A percentile compares a stretch with the other conserved stretches of the same genome.
phyloP scores from a whole-genome alignment of 2,329 filamentous ascomycete genomes.

The Xylaria sp. region DNA sequence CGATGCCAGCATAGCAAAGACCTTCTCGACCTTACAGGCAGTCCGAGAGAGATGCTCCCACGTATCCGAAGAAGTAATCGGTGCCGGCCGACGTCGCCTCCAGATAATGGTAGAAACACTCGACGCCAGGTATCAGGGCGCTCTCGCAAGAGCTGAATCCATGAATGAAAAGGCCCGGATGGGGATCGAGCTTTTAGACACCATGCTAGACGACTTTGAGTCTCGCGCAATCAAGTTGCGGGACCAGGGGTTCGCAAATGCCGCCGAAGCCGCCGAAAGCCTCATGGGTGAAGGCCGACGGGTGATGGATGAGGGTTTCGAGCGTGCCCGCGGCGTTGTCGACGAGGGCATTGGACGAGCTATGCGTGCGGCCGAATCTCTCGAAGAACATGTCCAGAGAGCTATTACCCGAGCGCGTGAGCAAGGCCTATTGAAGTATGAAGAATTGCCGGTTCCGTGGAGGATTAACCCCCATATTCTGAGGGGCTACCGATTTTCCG shows the following conservation, averaged over 20 bases:
- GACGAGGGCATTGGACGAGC: constrained; percentile 86
- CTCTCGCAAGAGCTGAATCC: constrained; percentile 83
- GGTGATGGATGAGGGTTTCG: constrained; percentile 82
- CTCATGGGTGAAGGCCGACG: constrained; percentile 83
- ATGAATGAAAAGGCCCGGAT: constrained; percentile 92
- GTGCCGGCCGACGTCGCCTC: constrained; percentile 83
- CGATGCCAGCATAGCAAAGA: constrained; percentile 84
- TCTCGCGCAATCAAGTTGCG: constrained; percentile 81
- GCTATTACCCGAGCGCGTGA: constrained; percentile 81
- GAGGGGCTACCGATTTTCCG: constrained; percentile 91
- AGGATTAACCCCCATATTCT: constrained; percentile 93
- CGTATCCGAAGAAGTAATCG: constrained; percentile 90
- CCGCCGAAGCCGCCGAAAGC: constrained; percentile 73
- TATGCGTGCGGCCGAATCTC: constrained; percentile 80
- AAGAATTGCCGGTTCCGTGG: constrained; percentile 93
- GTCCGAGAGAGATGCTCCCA: constrained; percentile 90
- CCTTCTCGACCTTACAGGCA: constrained; percentile 85
- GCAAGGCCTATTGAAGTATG: constrained; percentile 85
- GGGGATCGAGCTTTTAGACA: constrained; percentile 86
- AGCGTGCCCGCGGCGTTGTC: constrained; percentile 78
- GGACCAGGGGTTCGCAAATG: constrained; percentile 76
- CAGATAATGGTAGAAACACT: constrained; percentile 93
- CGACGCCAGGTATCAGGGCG: constrained; percentile 87
- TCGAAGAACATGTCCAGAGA: constrained; percentile 86
- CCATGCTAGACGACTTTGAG: constrained; percentile 87